These are phyloP conservation scores for Pulveroboletus sp. DNA, from an alignment of 768 basidiomycete species.

Conservation along the genomic window DNA sequence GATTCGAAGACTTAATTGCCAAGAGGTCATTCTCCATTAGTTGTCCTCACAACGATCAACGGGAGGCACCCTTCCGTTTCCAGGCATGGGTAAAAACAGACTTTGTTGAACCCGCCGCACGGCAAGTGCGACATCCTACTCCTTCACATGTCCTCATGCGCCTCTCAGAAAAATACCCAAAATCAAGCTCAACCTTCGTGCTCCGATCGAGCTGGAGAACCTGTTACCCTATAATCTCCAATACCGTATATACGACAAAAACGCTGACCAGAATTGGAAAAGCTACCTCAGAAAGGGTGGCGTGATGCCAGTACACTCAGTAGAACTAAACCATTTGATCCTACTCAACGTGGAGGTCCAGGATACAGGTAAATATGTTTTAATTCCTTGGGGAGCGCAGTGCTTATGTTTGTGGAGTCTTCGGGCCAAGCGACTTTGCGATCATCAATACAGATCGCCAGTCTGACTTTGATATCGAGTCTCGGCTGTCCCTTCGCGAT, in stretches of 20 bases:
- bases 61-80: slow-evolving; percentile 89
- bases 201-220: slow-evolving; percentile 95
- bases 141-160: slow-evolving; percentile 2
- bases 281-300: slow-evolving; percentile 92
- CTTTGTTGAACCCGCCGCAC: slow-evolving; percentile 45
- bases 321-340: slow-evolving; percentile 86
- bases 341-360: slow-evolving; percentile 87
- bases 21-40: slow-evolving; percentile 70
- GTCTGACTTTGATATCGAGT: slow-evolving; percentile 84
- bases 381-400: neutral
- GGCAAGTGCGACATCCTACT: slow-evolving; percentile 39
- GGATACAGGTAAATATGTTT: slow-evolving; percentile 68
- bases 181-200: slow-evolving; percentile 79
- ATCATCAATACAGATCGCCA: slow-evolving; percentile 94
- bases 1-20: slow-evolving; percentile 83
- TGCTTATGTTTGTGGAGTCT: slow-evolving; percentile 45
- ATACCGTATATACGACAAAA: slow-evolving; percentile 96
- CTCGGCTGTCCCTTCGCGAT: slow-evolving; percentile 68
- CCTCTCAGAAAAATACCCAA: slow-evolving; percentile 71
- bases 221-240: slow-evolving; percentile 89
- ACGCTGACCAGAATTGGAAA: slow-evolving; percentile 89
- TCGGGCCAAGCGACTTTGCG: slow-evolving; percentile 92
- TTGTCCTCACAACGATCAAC: slow-evolving; percentile 76
- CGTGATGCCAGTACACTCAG: slow-evolving; percentile 93
- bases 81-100: slow-evolving; percentile 88